Conservation (phyloP, 345 rosid genomes). For the Firmiana major region DNA sequence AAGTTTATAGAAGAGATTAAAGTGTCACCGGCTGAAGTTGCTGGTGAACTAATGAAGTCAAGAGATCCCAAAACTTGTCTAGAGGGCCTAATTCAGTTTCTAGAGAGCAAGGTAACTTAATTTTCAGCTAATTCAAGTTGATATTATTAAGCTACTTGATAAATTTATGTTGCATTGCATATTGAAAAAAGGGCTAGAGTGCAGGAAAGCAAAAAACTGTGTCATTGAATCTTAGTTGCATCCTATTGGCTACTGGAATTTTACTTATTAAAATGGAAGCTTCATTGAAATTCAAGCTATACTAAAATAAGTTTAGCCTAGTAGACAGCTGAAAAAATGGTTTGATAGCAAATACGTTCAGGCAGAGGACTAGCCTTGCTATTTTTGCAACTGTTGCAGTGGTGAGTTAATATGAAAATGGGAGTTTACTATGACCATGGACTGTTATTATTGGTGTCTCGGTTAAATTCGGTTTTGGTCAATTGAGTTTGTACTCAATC, state of each 20-base stretch:
- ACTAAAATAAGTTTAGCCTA: not conserved
- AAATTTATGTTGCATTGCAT: not conserved
- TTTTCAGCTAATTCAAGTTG: not conserved
- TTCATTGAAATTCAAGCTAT: not conserved
- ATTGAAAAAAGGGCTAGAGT: not conserved
- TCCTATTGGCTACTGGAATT: not conserved
- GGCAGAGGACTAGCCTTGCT: not conserved
- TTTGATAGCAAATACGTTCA: not conserved
- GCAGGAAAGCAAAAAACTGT: not conserved
- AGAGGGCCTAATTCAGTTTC: constrained; percentile 22
- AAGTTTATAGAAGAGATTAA: constrained; percentile 26
- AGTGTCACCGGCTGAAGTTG: constrained; percentile 39
- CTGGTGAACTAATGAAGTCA: constrained; percentile 36
- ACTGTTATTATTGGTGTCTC: no score
- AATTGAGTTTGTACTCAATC: no score
- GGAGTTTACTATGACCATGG: not conserved
- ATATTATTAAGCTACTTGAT: not conserved
- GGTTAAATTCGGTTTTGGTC: no score
- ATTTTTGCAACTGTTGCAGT: not conserved
- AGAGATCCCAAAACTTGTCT: constrained; percentile 21
- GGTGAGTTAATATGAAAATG: no score
- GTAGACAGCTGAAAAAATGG: not conserved
- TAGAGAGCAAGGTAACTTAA: constrained; percentile 33
- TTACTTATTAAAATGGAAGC: not conserved
- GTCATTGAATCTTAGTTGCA: not conserved